Evolutionary conservation across 306 rosid genomes (phyloP), one percentile per base, ranked within the genome.

Genomic region (Datisca glomerata): DNA sequence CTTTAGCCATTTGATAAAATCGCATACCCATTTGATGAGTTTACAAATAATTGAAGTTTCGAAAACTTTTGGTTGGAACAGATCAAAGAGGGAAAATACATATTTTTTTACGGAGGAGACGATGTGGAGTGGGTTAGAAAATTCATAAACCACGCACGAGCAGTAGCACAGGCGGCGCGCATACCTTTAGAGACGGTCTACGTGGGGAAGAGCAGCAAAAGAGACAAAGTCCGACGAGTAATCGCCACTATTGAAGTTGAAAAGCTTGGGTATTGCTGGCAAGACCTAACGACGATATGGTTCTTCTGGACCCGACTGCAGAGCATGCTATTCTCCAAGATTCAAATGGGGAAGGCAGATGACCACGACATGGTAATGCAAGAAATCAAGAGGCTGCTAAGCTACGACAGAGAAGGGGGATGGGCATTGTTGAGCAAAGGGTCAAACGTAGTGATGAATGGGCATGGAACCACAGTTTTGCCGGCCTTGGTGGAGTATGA

Each of bases 281-380:
- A 55, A 60, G 79, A 70, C 23, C 73, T 44, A 3, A 57, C 68
- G 49, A 63, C 63, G 81, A 51, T 73, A 16, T 73, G 81, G 87
- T 78, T 73, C 76, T 73, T 73, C 63, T 78, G 81, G 87, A 67
- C 68, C 8, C 57, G 81, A 2, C 56, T 78, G 1, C 76, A 78
- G 49, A 78, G 86, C 73, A 78, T 78, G 81, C 53, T 73, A 6
- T 61, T 70, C 51, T 78, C 86, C 18, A 73, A 78, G 65, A 65
- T 78, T n/a, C 81, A 78, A 13, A 60, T 60, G 6, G 54, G 35
- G 8, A 73, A 64, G 25, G 59, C 45, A 1, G 70, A 69, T 3
- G 71, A 64, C 1, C 46, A 43, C 1, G 79, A 73, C 53, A 45
- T 48, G 0, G 55, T 73, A 40, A 53, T 64, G 64, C 87, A 70